phyloP scores from a whole-genome alignment of 257 asterid species.

The Petunia secreta region DNA sequence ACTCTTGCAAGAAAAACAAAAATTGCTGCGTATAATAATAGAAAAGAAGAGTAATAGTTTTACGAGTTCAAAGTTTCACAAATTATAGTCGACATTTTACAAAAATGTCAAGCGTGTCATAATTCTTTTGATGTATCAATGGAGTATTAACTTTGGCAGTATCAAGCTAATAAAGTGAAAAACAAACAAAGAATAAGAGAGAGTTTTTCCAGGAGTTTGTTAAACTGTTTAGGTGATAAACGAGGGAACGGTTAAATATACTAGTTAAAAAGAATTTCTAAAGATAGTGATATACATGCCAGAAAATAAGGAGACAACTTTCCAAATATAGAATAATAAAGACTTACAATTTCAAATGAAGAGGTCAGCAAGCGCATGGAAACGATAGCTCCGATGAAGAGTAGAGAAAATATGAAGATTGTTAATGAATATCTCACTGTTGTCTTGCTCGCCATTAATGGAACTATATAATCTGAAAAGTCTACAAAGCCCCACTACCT shows the following conservation, averaged over 20 bases:
- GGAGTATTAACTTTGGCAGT: not conserved
- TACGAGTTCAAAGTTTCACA: no score
- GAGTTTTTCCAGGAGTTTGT: not conserved
- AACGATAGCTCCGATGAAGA: slow-evolving; percentile 69
- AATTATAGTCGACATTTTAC: no score
- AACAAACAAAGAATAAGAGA: not conserved
- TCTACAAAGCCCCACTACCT: slow-evolving; percentile 24
- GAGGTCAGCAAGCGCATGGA: slow-evolving; percentile 71
- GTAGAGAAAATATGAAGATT: slow-evolving; percentile 45
- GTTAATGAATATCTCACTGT: slow-evolving; percentile 49
- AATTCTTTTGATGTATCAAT: not conserved
- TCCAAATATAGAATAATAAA: not conserved
- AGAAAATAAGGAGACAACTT: not conserved
- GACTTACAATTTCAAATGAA: slow-evolving; percentile 55
- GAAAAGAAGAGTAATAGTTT: no score
- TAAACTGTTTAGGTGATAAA: not conserved
- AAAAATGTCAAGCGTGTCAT: no score
- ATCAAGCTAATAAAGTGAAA: not conserved
- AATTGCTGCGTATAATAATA: no score
- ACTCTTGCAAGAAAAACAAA: no score
- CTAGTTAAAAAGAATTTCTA: not conserved
- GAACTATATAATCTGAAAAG: slow-evolving; percentile 50
- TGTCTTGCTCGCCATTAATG: slow-evolving; percentile 31
- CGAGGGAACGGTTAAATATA: not conserved
- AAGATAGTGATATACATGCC: not conserved